Evolutionary conservation across 495 filamentous ascomycete species (phyloP), one percentile per base, ranked within the genome.

Genomic region (Talaromyces stipitatus): DNA sequence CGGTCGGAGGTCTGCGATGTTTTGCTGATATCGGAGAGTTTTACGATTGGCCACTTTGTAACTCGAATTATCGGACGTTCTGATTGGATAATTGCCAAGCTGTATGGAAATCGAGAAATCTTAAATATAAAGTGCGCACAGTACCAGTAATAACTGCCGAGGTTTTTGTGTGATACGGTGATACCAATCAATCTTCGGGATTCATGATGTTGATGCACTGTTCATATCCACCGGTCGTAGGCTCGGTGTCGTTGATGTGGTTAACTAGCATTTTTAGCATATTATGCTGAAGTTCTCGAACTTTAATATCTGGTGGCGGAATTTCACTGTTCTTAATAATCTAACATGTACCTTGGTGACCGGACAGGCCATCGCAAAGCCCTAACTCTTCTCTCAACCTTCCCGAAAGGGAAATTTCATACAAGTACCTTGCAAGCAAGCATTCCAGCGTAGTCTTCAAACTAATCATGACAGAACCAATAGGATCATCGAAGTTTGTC

Each of bases 21-120:
- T 20, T 7, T 16, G 22, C 7, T 16, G 29, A 48, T 50, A 36
- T 38, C 56, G 32, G 64, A 45, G 24, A 24, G 38, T 64, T 67
- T 67, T 1, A 11, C 57, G 8, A 36, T 54, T 20, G 20, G 22
- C 27, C 6, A 18, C 26, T 11, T n/a, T 28, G 43, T 6, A 26
- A 1, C 1, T 47, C 11, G 22, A 47, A 47, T n/a, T 23, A 12
- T 22, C 43, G 4, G 22, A 23, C 1, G 43, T 47, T 24, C 1
- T 47, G 43, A 47, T 23, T 23, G 23, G 20, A 12, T 3, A 47
- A 26, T 26, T 11, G 2, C 9, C 22, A 46, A n/a, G 20, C 22
- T 24, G 2, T 47, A 47, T 47, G n/a, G 18, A 20, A 38, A 18
- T 16, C 3, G 4, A 16, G 16, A 5, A 41, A 18, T 16, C 1